These are phyloP conservation scores for Spathaspora gorwiae DNA, from an alignment of 805 yeast genomes.

Conservation along the genomic window DNA sequence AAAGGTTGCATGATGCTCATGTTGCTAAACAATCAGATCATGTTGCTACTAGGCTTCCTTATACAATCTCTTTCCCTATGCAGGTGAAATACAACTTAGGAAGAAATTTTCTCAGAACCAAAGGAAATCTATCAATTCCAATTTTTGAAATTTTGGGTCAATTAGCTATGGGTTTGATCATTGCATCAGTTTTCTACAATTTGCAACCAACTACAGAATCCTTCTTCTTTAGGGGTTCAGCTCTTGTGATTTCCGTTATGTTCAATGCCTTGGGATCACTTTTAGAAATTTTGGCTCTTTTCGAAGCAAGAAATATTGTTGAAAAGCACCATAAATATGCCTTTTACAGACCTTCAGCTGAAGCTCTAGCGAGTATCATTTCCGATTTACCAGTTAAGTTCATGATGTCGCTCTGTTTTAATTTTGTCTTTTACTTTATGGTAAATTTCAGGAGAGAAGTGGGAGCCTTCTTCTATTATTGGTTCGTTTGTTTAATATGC, in stretches of 20 bases:
- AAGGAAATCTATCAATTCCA: slow-evolving; percentile 53
- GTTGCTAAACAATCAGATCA: slow-evolving; percentile 35
- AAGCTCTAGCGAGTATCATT: slow-evolving; percentile 56
- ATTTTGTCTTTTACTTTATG: slow-evolving; percentile 42
- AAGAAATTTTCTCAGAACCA: slow-evolving; percentile 50
- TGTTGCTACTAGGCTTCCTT: slow-evolving; percentile 27
- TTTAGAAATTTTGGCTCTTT: slow-evolving; percentile 53
- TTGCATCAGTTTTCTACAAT: slow-evolving; percentile 56
- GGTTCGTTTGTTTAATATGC: slow-evolving; percentile 23
- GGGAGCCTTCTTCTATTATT: slow-evolving; percentile 33
- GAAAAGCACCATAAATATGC: slow-evolving; percentile 68
- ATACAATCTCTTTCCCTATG: slow-evolving; percentile 39
- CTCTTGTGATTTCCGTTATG: slow-evolving; percentile 53
- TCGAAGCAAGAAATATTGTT: slow-evolving; percentile 56
- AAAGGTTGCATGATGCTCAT: slow-evolving; percentile 15
- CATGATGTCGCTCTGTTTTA: slow-evolving; percentile 22
- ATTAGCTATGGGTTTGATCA: slow-evolving; percentile 50
- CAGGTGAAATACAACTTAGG: slow-evolving; percentile 47
- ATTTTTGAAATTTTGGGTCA: slow-evolving; percentile 48
- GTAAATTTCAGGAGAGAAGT: slow-evolving; percentile 35
- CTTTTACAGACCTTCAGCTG: slow-evolving; percentile 68
- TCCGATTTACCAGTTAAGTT: slow-evolving; percentile 60
- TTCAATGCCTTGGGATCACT: slow-evolving; percentile 56
- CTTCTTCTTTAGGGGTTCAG: slow-evolving; percentile 58
- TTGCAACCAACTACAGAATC: slow-evolving; percentile 46